Evolutionary conservation across 2,329 filamentous ascomycete species (phyloP).

Genomic region (Tolypocladium inflatum): DNA sequence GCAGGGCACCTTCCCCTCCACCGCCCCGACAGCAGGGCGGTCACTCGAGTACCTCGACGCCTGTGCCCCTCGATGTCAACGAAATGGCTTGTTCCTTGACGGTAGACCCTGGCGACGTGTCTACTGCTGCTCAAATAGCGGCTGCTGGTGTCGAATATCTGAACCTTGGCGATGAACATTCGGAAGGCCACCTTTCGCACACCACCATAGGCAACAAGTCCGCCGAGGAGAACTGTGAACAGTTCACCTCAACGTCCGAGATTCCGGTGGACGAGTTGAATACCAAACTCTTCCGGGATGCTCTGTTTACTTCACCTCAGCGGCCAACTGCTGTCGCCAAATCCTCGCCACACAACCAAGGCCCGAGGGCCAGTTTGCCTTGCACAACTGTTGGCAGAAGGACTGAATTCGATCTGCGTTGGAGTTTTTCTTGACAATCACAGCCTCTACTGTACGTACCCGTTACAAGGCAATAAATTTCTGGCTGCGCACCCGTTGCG

Average conservation of each 20-base stretch:
- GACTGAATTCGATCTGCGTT: too few relatives aligned
- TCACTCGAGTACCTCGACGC: not conserved
- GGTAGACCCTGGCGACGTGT: not conserved
- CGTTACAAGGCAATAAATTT: too few relatives aligned
- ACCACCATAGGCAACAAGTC: not conserved
- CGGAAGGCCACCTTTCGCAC: not conserved
- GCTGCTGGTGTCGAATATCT: not conserved
- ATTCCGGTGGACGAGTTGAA: not conserved
- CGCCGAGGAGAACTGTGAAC: not conserved
- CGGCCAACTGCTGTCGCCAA: not conserved
- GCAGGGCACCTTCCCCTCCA: not conserved
- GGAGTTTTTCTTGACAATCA: too few relatives aligned
- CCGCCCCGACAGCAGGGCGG: not conserved
- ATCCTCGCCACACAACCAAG: too few relatives aligned
- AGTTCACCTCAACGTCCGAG: not conserved
- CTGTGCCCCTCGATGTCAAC: not conserved
- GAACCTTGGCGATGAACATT: too few relatives aligned
- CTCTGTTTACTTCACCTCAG: not conserved
- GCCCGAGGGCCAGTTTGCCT: too few relatives aligned
- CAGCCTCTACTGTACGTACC: too few relatives aligned
- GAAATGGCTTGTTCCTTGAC: not conserved
- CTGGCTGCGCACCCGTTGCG: too few relatives aligned
- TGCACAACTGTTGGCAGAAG: too few relatives aligned
- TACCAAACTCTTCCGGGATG: not conserved
- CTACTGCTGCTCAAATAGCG: not conserved